Base-by-base conservation (phyloP, 208 protist genomes). In the Acanthamoeba culbertsoni region DNA sequence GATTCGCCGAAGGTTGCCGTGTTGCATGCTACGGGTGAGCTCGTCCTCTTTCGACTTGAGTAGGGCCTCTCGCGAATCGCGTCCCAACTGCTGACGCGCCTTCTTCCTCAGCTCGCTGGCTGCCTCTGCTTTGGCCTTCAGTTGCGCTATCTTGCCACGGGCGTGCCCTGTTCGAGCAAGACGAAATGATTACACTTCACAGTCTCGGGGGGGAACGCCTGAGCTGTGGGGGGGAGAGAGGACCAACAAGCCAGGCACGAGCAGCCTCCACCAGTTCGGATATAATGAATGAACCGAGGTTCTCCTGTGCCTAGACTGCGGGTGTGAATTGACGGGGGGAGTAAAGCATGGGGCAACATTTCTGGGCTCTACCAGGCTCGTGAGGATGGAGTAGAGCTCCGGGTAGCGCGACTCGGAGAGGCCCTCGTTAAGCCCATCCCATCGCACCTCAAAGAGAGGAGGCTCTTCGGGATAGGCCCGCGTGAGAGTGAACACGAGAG, bases 21-120 rank as follows among this genome's bases (percentile, higher is more conserved):
- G 62, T 33, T 71, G 62, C 31, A 71, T 71, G 62, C 62, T 71
- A 33, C 62, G 62, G 33, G 4, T 71, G 23, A 71, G 62, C 28
- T 71, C 62, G 62, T 71, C 62, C 62, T 71, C 62, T 33, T 71
- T 71, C 31, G 62, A 71, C 62, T 71, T 71, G 62, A 71, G 62
- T 33, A 71, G 62, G 28, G 62, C 62, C n/a, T 71, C 62, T 5
- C 62, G 62, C 62, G 62, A 71, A 18, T 33, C 31, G n/a, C 20
- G n/a, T 0, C 62, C 62, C 62, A 71, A 33, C 62, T 71, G 18
- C 3, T 33, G 14, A 14, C 62, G 62, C 62, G 40, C 62, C 31
- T n/a, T 33, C 62, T 71, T 71, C 28, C 62, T 4, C 33, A n/a
- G 23, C 28, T 71, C 62, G 23, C 62, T 6, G 12, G 33, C 62